These are phyloP conservation scores for Kalaharituber pfeilii DNA, from an alignment of 2,329 filamentous ascomycete genomes.

Conservation along the genomic window DNA sequence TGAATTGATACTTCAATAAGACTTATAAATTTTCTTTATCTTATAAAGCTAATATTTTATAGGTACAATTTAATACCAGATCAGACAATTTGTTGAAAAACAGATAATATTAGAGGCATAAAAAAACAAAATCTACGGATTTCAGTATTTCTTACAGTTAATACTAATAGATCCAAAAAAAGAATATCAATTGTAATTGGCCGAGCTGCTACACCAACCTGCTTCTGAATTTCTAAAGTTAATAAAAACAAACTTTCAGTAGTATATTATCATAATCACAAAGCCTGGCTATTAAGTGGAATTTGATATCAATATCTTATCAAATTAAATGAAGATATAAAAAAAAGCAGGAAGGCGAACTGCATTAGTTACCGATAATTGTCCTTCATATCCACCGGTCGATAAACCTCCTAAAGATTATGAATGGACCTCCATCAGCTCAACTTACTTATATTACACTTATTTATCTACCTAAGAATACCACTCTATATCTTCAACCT, in stretches of 20 bases:
- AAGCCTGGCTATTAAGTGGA: conserved; percentile 18
- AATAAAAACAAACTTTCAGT: conserved; percentile 21
- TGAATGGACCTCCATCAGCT: conserved; percentile 11
- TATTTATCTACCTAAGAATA: conserved; percentile 14
- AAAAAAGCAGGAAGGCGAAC: conserved; percentile 8
- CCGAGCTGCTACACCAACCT: conserved; percentile 16
- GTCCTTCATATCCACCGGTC: conserved; percentile 11
- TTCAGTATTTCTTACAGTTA: too few relatives aligned
- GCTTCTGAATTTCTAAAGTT: conserved; percentile 16
- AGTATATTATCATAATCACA: conserved; percentile 21
- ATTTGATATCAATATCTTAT: conserved; percentile 16
- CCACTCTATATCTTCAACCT: conserved; percentile 9
- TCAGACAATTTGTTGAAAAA: neutral
- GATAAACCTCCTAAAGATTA: conserved; percentile 11
- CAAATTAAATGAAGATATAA: conserved; percentile 12
- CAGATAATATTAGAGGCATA: too few relatives aligned
- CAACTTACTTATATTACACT: conserved; percentile 14
- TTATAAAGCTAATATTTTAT: too few relatives aligned
- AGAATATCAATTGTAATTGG: conserved; percentile 20
- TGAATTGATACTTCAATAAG: neutral
- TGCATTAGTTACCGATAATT: conserved; percentile 13
- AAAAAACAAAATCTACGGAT: too few relatives aligned
- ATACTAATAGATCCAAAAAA: conserved; percentile 21
- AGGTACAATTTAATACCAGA: neutral
- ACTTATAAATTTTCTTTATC: neutral